A percentile compares a stretch with the other conserved stretches of the same genome.
Conservation (phyloP, 2,329 filamentous ascomycete genomes). For the Xylaria sp. region DNA sequence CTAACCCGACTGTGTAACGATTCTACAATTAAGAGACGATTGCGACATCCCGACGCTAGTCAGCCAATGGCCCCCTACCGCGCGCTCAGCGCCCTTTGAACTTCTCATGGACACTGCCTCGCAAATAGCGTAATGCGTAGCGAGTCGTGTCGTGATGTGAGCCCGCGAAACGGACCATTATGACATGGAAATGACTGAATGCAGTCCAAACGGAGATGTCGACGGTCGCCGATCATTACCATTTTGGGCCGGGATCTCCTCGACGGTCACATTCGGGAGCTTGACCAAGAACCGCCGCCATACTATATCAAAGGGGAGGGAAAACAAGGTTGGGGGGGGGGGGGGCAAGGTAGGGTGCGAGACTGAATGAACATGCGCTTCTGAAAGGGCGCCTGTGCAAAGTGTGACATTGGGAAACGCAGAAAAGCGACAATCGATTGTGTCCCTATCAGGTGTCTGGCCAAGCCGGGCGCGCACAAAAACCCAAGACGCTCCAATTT, state of each 20-base stretch:
- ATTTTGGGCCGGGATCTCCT: slow-evolving; percentile 13
- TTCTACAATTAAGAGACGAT: neutral
- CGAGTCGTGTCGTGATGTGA: slow-evolving; percentile 1
- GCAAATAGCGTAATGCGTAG: neutral
- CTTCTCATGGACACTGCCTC: slow-evolving; percentile 7
- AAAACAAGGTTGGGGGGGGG: no score
- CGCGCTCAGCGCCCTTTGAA: neutral
- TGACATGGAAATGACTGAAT: slow-evolving; percentile 23
- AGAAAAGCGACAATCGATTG: slow-evolving; percentile 2
- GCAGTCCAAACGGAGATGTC: slow-evolving; percentile 21
- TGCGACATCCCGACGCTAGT: neutral
- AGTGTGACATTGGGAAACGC: neutral
- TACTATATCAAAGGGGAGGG: slow-evolving; percentile 2
- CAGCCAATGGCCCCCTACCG: slow-evolving; percentile 5
- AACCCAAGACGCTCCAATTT: slow-evolving; percentile 3
- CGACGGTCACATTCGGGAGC: slow-evolving; percentile 12
- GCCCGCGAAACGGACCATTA: neutral
- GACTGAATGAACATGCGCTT: neutral
- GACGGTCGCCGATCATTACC: slow-evolving; percentile 20
- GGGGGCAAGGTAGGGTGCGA: neutral
- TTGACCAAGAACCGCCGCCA: slow-evolving; percentile 9
- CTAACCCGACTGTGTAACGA: neutral
- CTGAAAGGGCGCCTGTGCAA: slow-evolving; percentile 11
- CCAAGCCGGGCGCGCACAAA: neutral
- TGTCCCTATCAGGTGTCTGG: neutral